These are phyloP conservation scores for Pythium angustatum DNA, from an alignment of 352 stramenopile species.

Conservation along the genomic window DNA sequence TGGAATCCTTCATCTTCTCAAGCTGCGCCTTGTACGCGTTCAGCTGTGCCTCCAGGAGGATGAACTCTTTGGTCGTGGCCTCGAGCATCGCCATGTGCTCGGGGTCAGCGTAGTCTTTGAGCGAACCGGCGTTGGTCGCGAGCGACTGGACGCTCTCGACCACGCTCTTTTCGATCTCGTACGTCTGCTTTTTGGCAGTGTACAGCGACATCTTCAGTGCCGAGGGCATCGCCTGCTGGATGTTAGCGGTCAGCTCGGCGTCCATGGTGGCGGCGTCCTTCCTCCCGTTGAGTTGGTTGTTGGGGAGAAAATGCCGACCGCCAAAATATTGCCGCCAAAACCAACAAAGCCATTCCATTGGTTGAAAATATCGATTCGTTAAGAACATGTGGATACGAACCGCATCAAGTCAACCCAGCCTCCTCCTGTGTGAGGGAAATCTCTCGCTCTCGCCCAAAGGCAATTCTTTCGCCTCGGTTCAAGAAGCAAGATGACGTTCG, in stretches of 20 bases:
- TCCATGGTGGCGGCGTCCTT: too few species aligned
- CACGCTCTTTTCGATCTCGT: constrained; percentile 74
- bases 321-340: constrained; percentile 24
- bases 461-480: not conserved
- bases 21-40: constrained; percentile 69
- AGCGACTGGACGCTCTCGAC: constrained; percentile 71
- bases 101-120: constrained; percentile 64
- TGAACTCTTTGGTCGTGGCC: constrained; percentile 71
- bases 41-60: constrained; percentile 62
- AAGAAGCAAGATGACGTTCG: constrained; percentile 56
- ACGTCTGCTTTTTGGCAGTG: constrained; percentile 69
- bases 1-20: constrained; percentile 51
- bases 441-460: not conserved
- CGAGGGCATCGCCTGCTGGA: constrained; percentile 60
- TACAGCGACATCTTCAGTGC: constrained; percentile 80
- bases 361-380: constrained; percentile 6
- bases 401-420: constrained; percentile 26
- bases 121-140: constrained; percentile 60
- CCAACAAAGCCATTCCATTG: not conserved
- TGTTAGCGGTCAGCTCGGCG: constrained; percentile 56
- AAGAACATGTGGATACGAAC: constrained; percentile 23
- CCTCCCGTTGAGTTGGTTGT: not conserved
- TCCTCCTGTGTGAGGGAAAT: not conserved
- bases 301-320: not conserved
- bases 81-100: constrained; percentile 58